phyloP scores from a whole-genome alignment of 108 stramenopile species.

The Pseudonitzschia multiseries region DNA sequence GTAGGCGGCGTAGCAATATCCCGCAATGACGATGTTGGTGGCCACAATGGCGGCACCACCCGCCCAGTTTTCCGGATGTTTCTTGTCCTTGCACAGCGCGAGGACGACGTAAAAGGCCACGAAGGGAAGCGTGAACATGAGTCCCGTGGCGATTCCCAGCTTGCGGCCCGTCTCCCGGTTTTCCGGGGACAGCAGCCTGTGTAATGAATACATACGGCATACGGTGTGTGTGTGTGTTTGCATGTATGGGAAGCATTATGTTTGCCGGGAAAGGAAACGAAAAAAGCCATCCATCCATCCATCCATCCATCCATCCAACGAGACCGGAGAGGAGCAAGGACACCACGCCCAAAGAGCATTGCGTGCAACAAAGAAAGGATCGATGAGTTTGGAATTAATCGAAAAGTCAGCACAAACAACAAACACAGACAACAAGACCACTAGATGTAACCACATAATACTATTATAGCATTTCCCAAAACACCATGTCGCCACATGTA shows the following conservation, averaged over 20 bases:
- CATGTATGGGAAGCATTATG: background rate
- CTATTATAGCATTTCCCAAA: background rate
- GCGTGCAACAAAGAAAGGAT: too few relatives aligned
- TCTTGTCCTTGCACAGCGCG: conserved; percentile 37
- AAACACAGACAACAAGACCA: too few relatives aligned
- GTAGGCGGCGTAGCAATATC: conserved; percentile 50
- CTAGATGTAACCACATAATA: too few relatives aligned
- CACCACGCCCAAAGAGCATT: too few relatives aligned
- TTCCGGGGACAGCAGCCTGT: conserved; percentile 49
- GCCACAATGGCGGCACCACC: conserved; percentile 52
- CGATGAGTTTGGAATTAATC: too few relatives aligned
- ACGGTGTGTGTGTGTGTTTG: background rate
- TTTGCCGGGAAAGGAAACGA: background rate
- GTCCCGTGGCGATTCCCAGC: conserved; percentile 50
- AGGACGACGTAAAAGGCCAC: conserved; percentile 41
- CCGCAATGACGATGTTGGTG: conserved; percentile 51
- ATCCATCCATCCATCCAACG: too few relatives aligned
- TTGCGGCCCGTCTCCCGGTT: conserved; percentile 53
- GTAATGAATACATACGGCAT: background rate
- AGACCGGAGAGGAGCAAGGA: too few relatives aligned
- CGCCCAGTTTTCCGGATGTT: conserved; percentile 53
- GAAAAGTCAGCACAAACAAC: too few relatives aligned
- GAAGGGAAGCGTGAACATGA: conserved; percentile 61
- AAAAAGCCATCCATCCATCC: too few relatives aligned
- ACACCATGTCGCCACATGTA: background rate